Base-by-base conservation (phyloP, 306 rosid species). In the Cotoneaster glaucophyllus region DNA sequence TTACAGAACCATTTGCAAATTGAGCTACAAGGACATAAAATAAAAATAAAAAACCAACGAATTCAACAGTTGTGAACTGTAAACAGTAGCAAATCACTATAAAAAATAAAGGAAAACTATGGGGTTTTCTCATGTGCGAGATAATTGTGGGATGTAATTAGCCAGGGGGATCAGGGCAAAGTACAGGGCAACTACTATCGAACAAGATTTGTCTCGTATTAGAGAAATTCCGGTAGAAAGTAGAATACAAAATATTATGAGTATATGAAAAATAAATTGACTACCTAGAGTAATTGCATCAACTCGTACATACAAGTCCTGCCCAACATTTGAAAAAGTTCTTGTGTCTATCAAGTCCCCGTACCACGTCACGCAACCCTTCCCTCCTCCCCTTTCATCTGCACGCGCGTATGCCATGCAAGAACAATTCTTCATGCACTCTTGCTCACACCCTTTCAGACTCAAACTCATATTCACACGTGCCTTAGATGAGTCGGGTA, bases 331-430 rank as follows among this genome's bases (percentile, higher is more conserved):
- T 2, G 69, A 24, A 48, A 54, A 88, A 0, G 77, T 78, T 58
- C 91, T 84, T 0, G 74, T 70, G 45, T 91, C 92, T 0, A 81
- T 71, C 86, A 88, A 71, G 4, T 83, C 81, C 0, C 90, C 96
- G 70, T 82, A 19, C 90, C 92, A 90, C 7, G 76, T 78, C 37
- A 87, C 9, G 64, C 96, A 90, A n/a, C 92, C 90, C 44, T 64
- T 81, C 21, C 81, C 48, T 0, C 79, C 87, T 32, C 44, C 65
- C 8, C 80, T 77, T 31, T 76, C 84, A 76, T 90, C 64, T 8
- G 84, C 81, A 70, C 12, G 74, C 0, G 88, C 37, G 80, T 86
- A 92, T 1, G 96, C 93, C 24, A 2, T 76, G 54, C 97, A 92
- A 3, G 86, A 77, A 48, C 96, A 90, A 66, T 87, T 81, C 64